Evolutionary conservation across 768 basidiomycete species (phyloP).

Genomic region (Suillus plorans): DNA sequence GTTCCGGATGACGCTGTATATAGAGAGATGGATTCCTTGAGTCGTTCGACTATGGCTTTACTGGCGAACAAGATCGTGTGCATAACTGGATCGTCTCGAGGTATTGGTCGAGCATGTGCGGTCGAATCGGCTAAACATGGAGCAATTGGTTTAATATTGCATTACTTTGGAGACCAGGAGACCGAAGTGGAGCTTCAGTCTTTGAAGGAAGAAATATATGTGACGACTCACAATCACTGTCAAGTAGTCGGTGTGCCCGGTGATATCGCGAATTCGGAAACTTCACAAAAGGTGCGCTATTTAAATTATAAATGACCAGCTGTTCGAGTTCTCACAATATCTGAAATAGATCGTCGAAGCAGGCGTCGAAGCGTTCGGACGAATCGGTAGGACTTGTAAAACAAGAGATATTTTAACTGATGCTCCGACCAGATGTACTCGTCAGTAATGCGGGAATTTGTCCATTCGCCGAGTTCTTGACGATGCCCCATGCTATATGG

Average conservation of each 20-base stretch:
- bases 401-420: background rate
- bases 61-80: slow-evolving; percentile 59
- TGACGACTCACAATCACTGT: slow-evolving; percentile 29
- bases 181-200: slow-evolving; percentile 48
- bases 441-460: slow-evolving; percentile 67
- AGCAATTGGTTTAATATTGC: slow-evolving; percentile 61
- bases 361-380: slow-evolving; percentile 58
- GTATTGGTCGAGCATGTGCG: slow-evolving; percentile 72
- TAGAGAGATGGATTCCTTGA: background rate
- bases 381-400: slow-evolving; percentile 52
- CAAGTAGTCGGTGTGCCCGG: slow-evolving; percentile 55
- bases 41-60: slow-evolving; percentile 34
- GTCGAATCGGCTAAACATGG: slow-evolving; percentile 65
- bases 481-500: slow-evolving; percentile 49
- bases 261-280: slow-evolving; percentile 60
- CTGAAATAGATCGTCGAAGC: slow-evolving; percentile 53
- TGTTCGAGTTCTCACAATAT: background rate
- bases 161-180: slow-evolving; percentile 62
- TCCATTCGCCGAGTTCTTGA: slow-evolving; percentile 73
- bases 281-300: slow-evolving; percentile 49
- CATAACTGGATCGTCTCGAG: slow-evolving; percentile 73
- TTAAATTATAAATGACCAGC: background rate
- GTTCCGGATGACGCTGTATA: background rate
- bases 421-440: slow-evolving; percentile 38
- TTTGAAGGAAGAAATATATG: slow-evolving; percentile 45